Evolutionary conservation across 2,329 filamentous ascomycete genomes (phyloP), one percentile per base, ranked within the genome.

Genomic region (Venturia pyrina): DNA sequence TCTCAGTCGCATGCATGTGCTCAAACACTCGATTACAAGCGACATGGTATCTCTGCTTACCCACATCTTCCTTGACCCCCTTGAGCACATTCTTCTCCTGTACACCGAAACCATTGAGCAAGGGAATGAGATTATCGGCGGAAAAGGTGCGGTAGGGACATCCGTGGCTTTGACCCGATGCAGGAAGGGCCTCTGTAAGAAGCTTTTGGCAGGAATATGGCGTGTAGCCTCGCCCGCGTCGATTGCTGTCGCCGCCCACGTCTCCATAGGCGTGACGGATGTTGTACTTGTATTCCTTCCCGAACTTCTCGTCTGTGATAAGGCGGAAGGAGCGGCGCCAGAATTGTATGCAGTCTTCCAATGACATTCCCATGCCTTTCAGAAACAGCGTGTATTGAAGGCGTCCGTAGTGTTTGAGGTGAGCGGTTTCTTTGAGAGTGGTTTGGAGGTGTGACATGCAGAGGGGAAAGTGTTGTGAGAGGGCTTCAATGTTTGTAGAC

Each of bases 1-100:
- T 75, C 71, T 82, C 78, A 32, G 70, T 74, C 71, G 90, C 93
- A 76, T 99, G 93, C 21, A 89, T 79, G 74, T 89, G 85, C 72
- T 99, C 95, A 75, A 98, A 99, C 0, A 99, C 93, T 2, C 93
- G 83, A 74, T 98, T 99, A 77, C 95, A 99, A 24, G 93, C 95
- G 78, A 99, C 91, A 75, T 99, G 95, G 70, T 88, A 98, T 72
- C 93, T 88, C 74, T 90, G 89, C 74, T 89, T 91, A 62, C 89
- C 89, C 71, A 96, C 92, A 76, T 98, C 93, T 73, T 96, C 91
- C 72, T 87, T 88, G 10, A 99, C 90, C 0, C 87, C 89, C 68
- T 89, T 88, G 56, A 98, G 75, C 24, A 96, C 85, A 0, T 88
- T 85, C 56, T 87, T 82, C 73, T 98, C 93, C 41, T 81, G 85